Evolutionary conservation across 768 basidiomycete species (phyloP), one percentile per base, ranked within the genome.

Genomic region (Tephrocybe sp.): DNA sequence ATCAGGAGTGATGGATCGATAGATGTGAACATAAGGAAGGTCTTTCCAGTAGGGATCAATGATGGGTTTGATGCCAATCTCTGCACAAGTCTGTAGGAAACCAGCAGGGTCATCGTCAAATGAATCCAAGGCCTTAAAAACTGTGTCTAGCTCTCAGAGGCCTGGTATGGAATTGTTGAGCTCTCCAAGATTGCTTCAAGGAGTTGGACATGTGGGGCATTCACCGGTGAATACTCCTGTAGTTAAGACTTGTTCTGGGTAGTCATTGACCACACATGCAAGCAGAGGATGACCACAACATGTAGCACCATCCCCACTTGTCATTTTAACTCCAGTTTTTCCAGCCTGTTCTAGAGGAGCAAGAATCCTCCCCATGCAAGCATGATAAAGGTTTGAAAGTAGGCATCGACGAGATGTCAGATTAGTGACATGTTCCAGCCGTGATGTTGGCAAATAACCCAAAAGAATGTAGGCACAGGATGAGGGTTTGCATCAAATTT

Each of bases 241-340:
- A 0, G 69, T 64, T 0, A 77, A 65, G 8, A 71, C 58, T 47
- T 79, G 76, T 47, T 79, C 74, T 0, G 74, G 75, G 46, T 75
- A 70, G 54, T 77, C 72, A 0, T 66, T 68, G 9, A 70, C 56
- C 49, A 66, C 70, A 0, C 59, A 55, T 0, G 76, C 74, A 5
- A 78, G 49, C 31, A 79, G 69, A 0, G 75, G 75, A 47, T 68
- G 62, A 4, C 65, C 48, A 0, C 55, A 58, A 0, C 67, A 60
- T 0, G 64, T 24, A 0, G 45, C 2, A 0, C 75, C 68, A 61
- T 78, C 73, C 0, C 70, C 70, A 53, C 69, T 65, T 0, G 12
- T 22, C 49, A 69, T 53, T 6, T 21, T 4, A 2, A 65, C 38
- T 1, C 68, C 64, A 21, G 55, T 24, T 2, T 45, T 24, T 1